A percentile compares a stretch with the other conserved stretches of the same genome.
Evolutionary conservation across 1,284 basidiomycete genomes (phyloP).

Genomic region (Rhodofomes roseus): DNA sequence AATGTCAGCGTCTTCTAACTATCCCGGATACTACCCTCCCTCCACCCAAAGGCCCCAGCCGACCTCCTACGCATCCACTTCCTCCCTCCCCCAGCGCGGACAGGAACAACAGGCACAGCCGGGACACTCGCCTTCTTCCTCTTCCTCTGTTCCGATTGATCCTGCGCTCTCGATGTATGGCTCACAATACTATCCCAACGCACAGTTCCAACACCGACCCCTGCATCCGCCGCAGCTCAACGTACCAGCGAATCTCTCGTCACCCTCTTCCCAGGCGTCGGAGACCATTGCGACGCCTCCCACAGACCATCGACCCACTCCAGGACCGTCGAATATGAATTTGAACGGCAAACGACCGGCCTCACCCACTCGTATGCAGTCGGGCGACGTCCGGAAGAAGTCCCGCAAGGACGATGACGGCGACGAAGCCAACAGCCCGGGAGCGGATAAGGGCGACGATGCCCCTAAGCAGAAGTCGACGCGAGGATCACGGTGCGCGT

Average conservation of each 20-base stretch:
- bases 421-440: constrained; percentile 37
- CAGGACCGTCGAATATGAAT: constrained; percentile 37
- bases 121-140: constrained; percentile 50
- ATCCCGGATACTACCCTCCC: constrained; percentile 35
- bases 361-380: constrained; percentile 37
- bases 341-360: constrained; percentile 65
- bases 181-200: constrained; percentile 50
- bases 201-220: constrained; percentile 34
- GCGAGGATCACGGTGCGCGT: constrained; percentile 73
- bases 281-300: constrained; percentile 72
- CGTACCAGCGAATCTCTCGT: constrained; percentile 30
- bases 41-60: constrained; percentile 19
- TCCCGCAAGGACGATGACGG: constrained; percentile 49
- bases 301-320: constrained; percentile 51
- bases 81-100: constrained; percentile 23
- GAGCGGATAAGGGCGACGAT: constrained; percentile 56
- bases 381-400: constrained; percentile 52
- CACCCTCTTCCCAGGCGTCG: constrained; percentile 70
- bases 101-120: constrained; percentile 26
- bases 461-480: constrained; percentile 76
- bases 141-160: constrained; percentile 60
- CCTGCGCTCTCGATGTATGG: constrained; percentile 62
- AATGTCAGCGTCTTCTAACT: constrained; percentile 31
- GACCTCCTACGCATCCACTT: constrained; percentile 26
- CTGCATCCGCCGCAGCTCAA: constrained; percentile 25